Conservation (phyloP, 1,139 yeast species). For the Suhomyces taliae region DNA sequence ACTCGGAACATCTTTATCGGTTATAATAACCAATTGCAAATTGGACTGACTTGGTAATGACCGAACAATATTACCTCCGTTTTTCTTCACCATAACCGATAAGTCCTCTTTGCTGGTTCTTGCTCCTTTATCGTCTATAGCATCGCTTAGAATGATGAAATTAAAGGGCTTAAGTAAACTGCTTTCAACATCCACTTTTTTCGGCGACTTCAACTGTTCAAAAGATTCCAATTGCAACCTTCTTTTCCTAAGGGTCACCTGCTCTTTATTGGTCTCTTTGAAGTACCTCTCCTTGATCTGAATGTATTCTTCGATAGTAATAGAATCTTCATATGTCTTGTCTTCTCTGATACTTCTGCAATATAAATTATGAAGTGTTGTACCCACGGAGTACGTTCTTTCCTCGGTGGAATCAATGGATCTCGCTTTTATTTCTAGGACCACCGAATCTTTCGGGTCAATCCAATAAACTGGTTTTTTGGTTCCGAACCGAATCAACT, state of each 20-base stretch:
- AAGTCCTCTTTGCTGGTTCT: constrained; percentile 38
- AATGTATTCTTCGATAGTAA: constrained; percentile 57
- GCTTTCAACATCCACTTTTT: constrained; percentile 16
- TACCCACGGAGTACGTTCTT: constrained; percentile 57
- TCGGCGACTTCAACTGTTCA: constrained; percentile 7
- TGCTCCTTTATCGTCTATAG: constrained; percentile 24
- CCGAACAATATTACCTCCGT: constrained; percentile 52
- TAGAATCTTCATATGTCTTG: constrained; percentile 55
- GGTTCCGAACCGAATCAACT: constrained; percentile 57
- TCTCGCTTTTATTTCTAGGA: constrained; percentile 83
- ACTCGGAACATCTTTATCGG: constrained; percentile 21
- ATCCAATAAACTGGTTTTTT: constrained; percentile 76
- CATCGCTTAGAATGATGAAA: constrained; percentile 47
- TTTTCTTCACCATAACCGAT: constrained; percentile 34
- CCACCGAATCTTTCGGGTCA: constrained; percentile 71
- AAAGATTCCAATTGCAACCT: constrained; percentile 13
- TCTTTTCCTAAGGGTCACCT: constrained; percentile 26
- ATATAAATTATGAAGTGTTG: constrained; percentile 76
- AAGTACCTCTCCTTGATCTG: constrained; percentile 32
- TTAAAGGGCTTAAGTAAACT: constrained; percentile 25
- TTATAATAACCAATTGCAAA: constrained; percentile 15
- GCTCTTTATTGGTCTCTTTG: constrained; percentile 26
- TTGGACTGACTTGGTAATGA: constrained; percentile 4
- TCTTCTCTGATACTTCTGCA: constrained; percentile 70
- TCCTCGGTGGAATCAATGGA: constrained; percentile 56